Conservation (phyloP, 75 land plant genomes). For the Larix kaempferi region DNA sequence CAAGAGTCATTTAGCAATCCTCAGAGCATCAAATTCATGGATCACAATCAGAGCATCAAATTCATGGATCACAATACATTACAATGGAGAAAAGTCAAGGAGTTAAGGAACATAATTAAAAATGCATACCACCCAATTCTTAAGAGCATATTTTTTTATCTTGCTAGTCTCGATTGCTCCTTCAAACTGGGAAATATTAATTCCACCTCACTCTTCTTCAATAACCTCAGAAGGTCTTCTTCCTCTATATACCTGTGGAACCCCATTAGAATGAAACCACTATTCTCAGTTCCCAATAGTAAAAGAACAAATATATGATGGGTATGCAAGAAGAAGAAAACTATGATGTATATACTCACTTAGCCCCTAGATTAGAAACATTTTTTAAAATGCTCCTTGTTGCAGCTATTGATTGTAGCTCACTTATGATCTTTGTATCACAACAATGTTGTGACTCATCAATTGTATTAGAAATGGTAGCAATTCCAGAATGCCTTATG, state of each 20-base stretch:
- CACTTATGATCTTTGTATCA: constrained; percentile 70
- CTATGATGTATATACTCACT: constrained; percentile 41
- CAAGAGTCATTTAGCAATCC: too few species aligned
- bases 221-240: constrained; percentile 61
- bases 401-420: constrained; percentile 72
- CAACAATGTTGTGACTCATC: constrained; percentile 42
- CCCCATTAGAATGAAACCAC: not conserved
- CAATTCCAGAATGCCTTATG: constrained; percentile 49
- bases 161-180: constrained; percentile 45
- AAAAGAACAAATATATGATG: not conserved
- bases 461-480: constrained; percentile 63
- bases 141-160: constrained; percentile 49
- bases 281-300: not conserved
- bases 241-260: constrained; percentile 61
- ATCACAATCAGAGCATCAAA: too few species aligned
- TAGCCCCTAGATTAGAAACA: constrained; percentile 58
- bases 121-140: constrained; percentile 62
- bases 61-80: too few species aligned
- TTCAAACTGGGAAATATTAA: constrained; percentile 56
- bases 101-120: not conserved
- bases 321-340: not conserved
- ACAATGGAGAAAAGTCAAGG: too few species aligned
- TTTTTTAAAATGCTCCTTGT: constrained; percentile 75
- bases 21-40: too few species aligned
- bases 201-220: constrained; percentile 58